phyloP scores from a whole-genome alignment of 768 basidiomycete genomes.

The Plicaturopsis crispa region DNA sequence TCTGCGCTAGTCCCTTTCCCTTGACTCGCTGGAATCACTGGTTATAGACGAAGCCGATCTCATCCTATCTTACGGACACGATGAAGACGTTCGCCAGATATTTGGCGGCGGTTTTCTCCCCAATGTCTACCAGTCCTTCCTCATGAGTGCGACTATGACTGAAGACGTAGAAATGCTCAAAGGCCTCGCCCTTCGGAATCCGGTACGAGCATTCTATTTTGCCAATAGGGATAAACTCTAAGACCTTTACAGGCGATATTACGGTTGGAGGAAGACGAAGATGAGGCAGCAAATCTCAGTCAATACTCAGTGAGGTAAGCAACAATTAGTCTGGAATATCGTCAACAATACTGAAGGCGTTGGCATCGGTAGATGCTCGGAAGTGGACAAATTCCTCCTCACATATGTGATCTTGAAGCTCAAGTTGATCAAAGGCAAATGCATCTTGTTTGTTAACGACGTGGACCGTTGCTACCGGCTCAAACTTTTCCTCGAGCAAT shows the following conservation, averaged over 20 bases:
- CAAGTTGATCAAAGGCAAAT: slow-evolving; percentile 92
- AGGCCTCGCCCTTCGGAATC: slow-evolving; percentile 78
- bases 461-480: slow-evolving; percentile 92
- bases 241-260: slow-evolving; percentile 58
- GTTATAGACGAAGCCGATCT: slow-evolving; percentile 98
- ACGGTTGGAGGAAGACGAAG: slow-evolving; percentile 81
- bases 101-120: slow-evolving; percentile 67
- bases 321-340: no score
- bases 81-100: slow-evolving; percentile 76
- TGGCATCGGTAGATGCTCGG: slow-evolving; percentile 79
- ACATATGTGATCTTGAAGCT: slow-evolving; percentile 96
- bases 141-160: slow-evolving; percentile 98
- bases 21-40: slow-evolving; percentile 69
- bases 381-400: slow-evolving; percentile 95
- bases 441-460: slow-evolving; percentile 93
- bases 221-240: not conserved
- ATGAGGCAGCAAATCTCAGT: slow-evolving; percentile 70
- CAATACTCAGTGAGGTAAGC: slow-evolving; percentile 78
- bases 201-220: slow-evolving; percentile 41
- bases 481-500: slow-evolving; percentile 97
- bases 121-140: slow-evolving; percentile 81
- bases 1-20: slow-evolving; percentile 46
- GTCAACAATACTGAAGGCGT: no score
- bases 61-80: slow-evolving; percentile 93
- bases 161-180: slow-evolving; percentile 92